phyloP scores from a whole-genome alignment of 768 basidiomycete genomes.

The Bullera alba region DNA sequence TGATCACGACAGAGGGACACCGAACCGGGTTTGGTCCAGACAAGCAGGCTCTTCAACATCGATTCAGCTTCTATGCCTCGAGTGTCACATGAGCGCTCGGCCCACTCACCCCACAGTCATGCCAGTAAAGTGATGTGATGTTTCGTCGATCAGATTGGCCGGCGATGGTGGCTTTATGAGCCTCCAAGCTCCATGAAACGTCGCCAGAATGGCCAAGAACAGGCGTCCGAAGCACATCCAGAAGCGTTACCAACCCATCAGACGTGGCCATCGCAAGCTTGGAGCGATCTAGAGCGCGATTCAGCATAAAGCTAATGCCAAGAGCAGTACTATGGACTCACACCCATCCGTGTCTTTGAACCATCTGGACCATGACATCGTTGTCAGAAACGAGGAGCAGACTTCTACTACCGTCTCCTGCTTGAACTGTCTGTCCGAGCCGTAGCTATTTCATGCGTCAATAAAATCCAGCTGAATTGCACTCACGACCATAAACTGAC shows the following conservation, averaged over 20 bases:
- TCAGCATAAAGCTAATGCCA: too few relatives aligned
- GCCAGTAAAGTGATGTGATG: conserved; percentile 21
- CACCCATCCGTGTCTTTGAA: too few relatives aligned
- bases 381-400: too few relatives aligned
- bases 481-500: conserved; percentile 7
- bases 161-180: too few relatives aligned
- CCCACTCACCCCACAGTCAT: conserved; percentile 21
- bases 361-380: conserved; percentile 11
- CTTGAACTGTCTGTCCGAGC: too few relatives aligned
- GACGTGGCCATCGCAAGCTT: conserved; percentile 16
- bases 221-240: too few relatives aligned
- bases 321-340: too few relatives aligned
- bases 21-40: conserved; percentile 31
- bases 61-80: neutral
- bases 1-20: conserved; percentile 17
- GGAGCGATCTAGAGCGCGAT: conserved; percentile 20
- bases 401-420: too few relatives aligned
- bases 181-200: too few relatives aligned
- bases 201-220: too few relatives aligned
- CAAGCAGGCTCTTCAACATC: conserved; percentile 5
- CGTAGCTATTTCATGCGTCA: too few relatives aligned
- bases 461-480: too few relatives aligned
- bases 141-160: conserved; percentile 18
- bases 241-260: conserved; percentile 16
- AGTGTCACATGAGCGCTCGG: neutral